Conservation (phyloP, 31 red algal species). For the Porphyra umbilicalis region DNA sequence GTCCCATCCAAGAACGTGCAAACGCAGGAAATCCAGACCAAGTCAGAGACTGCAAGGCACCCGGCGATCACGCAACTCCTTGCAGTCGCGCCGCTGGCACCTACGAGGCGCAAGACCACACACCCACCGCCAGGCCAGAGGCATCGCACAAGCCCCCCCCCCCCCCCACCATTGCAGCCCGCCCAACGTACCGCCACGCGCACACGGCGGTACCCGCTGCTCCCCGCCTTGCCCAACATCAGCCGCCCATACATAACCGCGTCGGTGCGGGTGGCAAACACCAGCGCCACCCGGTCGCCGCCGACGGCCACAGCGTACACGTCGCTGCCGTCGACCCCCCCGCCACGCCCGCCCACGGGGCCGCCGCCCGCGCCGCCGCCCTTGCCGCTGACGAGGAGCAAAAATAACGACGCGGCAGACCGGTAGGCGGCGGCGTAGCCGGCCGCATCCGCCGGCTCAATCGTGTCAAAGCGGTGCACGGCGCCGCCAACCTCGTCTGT, state of each 20-base stretch:
- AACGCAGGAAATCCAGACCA: not conserved
- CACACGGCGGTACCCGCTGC: not conserved
- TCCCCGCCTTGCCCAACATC: not conserved
- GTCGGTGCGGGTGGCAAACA: not conserved
- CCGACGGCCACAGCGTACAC: not conserved
- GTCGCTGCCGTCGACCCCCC: not conserved
- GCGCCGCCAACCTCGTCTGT: not conserved
- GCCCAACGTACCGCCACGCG: not conserved
- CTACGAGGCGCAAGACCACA: too few species aligned
- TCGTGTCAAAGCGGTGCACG: not conserved
- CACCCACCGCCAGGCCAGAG: not conserved
- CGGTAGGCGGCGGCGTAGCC: not conserved
- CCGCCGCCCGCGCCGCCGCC: not conserved
- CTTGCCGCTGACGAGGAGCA: not conserved
- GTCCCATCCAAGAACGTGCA: too few species aligned
- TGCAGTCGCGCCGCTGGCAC: too few species aligned
- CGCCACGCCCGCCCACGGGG: not conserved
- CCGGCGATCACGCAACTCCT: too few species aligned
- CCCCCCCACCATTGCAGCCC: not conserved
- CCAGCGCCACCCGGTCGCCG: not conserved
- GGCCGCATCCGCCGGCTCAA: not conserved
- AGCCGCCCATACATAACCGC: not conserved
- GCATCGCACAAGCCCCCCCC: too few species aligned
- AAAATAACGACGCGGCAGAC: not conserved
- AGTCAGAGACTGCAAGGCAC: not conserved